Conservation (phyloP, 306 rosid species). For the Vicia faba region DNA sequence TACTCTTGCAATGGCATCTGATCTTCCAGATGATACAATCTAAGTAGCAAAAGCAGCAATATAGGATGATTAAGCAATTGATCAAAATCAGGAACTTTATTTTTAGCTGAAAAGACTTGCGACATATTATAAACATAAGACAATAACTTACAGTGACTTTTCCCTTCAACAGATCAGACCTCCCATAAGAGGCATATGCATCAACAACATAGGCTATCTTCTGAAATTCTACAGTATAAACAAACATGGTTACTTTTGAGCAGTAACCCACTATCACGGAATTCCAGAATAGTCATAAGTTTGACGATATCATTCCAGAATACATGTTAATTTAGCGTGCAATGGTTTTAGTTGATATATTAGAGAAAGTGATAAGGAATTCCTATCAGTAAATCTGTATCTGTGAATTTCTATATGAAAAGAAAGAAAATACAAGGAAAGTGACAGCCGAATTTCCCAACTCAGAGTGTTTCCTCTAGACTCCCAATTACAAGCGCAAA, state of each 20-base stretch:
- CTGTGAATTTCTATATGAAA: not conserved
- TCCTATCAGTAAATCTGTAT: conserved; percentile 4
- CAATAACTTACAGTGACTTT: conserved; percentile 63
- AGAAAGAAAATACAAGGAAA: conserved; percentile 3
- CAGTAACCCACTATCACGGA: conserved; percentile 9
- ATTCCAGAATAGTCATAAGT: conserved; percentile 22
- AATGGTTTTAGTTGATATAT: conserved; percentile 19
- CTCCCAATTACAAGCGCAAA: not conserved
- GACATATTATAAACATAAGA: conserved; percentile 19
- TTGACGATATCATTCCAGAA: conserved; percentile 18
- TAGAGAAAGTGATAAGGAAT: not conserved
- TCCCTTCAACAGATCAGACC: conserved; percentile 64
- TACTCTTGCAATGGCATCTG: conserved; percentile 72
- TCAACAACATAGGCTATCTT: conserved; percentile 60
- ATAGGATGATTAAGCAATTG: conserved; percentile 26
- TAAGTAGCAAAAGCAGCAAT: conserved; percentile 42
- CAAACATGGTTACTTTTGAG: conserved; percentile 28
- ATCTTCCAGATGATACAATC: conserved; percentile 77
- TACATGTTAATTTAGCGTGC: not conserved
- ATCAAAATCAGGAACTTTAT: conserved; percentile 20
- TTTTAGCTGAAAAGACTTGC: conserved; percentile 18
- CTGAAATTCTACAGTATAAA: conserved; percentile 57
- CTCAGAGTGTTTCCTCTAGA: conserved; percentile 4
- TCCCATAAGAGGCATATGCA: conserved; percentile 60
- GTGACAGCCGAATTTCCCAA: not conserved